Percentiles rank a stretch among this genome's conserved stretches.
These are phyloP conservation scores for Deakozyma indianensis DNA, from an alignment of 805 yeast species.

Conservation along the genomic window DNA sequence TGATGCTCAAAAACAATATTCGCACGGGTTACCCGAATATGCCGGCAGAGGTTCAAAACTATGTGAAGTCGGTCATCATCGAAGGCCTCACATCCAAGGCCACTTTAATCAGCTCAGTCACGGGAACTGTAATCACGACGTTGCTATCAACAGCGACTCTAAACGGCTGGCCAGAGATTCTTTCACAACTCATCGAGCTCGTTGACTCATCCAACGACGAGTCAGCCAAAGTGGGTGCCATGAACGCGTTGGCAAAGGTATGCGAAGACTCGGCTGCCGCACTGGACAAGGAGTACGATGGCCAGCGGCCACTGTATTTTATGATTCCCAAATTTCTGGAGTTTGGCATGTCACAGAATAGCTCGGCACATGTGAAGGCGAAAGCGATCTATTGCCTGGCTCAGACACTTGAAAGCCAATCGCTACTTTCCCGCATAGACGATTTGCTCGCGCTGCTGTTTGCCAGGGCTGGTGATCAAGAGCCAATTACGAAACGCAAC, in stretches of 20 bases:
- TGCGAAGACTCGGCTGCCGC: slow-evolving; percentile 72
- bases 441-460: slow-evolving; percentile 51
- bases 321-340: slow-evolving; percentile 53
- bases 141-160: slow-evolving; percentile 58
- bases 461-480: slow-evolving; percentile 46
- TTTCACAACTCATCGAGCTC: slow-evolving; percentile 55
- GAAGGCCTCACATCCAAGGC: slow-evolving; percentile 38
- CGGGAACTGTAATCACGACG: slow-evolving; percentile 83
- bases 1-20: slow-evolving; percentile 65
- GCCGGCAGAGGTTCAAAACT: slow-evolving; percentile 26
- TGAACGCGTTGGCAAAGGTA: slow-evolving; percentile 69
- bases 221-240: slow-evolving; percentile 56
- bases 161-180: slow-evolving; percentile 54
- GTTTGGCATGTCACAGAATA: slow-evolving; percentile 25
- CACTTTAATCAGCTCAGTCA: slow-evolving; percentile 63
- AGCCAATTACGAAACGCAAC: slow-evolving; percentile 49
- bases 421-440: slow-evolving; percentile 51
- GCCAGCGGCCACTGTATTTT: slow-evolving; percentile 51
- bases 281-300: slow-evolving; percentile 51
- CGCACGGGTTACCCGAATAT: slow-evolving; percentile 22
- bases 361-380: slow-evolving; percentile 37
- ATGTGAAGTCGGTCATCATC: slow-evolving; percentile 30
- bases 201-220: slow-evolving; percentile 33
- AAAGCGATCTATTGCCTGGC: slow-evolving; percentile 59
- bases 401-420: slow-evolving; percentile 55